Evolutionary conservation across 768 basidiomycete genomes (phyloP).

Genomic region (Kockovaella imperatae): DNA sequence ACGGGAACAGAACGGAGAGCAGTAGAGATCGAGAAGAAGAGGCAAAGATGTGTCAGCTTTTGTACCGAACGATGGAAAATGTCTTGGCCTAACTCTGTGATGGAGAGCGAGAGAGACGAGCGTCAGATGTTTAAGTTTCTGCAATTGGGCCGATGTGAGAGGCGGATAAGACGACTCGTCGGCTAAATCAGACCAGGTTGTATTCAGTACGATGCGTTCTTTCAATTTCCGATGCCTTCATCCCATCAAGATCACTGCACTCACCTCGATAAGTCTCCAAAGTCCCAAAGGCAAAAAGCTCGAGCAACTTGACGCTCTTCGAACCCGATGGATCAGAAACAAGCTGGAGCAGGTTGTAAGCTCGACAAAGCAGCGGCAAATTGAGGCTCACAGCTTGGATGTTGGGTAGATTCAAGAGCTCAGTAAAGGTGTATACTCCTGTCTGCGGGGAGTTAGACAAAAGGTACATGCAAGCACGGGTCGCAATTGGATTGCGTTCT

Average conservation of each 20-base stretch:
- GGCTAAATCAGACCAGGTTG: conserved; percentile 48
- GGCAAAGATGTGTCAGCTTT: no score
- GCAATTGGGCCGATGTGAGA: conserved; percentile 63
- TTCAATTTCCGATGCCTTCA: no score
- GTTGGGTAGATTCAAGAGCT: conserved; percentile 71
- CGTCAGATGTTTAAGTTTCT: conserved; percentile 86
- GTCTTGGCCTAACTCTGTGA: conserved; percentile 60
- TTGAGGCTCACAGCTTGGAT: conserved; percentile 65
- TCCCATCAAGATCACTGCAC: no score
- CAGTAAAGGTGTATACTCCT: conserved; percentile 86
- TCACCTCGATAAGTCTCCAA: conserved; percentile 73
- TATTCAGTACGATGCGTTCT: no score
- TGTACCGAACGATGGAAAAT: neutral
- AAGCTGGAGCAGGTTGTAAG: conserved; percentile 51
- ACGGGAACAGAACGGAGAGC: neutral
- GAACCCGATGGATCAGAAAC: conserved; percentile 57
- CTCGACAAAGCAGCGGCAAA: neutral
- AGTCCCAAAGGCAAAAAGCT: conserved; percentile 85
- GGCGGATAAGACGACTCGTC: conserved; percentile 60
- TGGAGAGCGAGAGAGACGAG: conserved; percentile 74
- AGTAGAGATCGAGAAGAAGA: neutral
- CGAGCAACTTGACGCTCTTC: conserved; percentile 58
- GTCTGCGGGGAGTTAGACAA: conserved; percentile 43
- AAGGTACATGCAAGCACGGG: neutral
- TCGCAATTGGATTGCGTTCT: neutral